These are phyloP conservation scores for Besnoitia besnoiti DNA, from an alignment of 169 alveolate genomes.

Conservation along the genomic window DNA sequence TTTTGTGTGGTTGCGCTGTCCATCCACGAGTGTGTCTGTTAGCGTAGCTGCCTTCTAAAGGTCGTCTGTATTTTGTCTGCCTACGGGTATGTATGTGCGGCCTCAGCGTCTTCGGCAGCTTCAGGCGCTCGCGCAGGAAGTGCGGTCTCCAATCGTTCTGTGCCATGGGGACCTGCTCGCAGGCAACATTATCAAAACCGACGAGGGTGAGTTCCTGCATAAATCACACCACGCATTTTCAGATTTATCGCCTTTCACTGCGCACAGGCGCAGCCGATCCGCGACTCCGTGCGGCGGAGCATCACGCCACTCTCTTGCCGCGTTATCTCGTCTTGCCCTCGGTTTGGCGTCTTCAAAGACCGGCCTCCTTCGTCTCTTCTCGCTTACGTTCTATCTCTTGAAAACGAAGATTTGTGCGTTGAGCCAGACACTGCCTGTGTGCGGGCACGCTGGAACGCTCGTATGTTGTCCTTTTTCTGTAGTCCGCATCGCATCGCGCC, in stretches of 20 bases:
- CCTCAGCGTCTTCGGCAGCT: conserved; percentile 8
- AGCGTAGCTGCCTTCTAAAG: not conserved
- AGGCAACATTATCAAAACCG: conserved; percentile 46
- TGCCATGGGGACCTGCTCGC: conserved; percentile 49
- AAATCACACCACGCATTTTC: too few species aligned
- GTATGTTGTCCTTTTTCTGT: not conserved
- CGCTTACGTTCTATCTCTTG: too few species aligned
- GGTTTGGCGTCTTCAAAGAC: too few species aligned
- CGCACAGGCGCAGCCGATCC: too few species aligned
- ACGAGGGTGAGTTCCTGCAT: conserved; percentile 36
- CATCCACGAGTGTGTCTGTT: not conserved
- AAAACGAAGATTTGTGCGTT: too few species aligned
- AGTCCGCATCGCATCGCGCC: not conserved
- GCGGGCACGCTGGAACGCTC: too few species aligned
- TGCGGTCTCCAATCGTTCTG: conserved; percentile 28
- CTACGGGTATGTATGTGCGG: not conserved
- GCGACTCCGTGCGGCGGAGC: too few species aligned
- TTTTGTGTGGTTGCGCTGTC: not conserved
- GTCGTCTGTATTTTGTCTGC: not conserved
- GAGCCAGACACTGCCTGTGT: too few species aligned
- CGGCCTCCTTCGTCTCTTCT: too few species aligned
- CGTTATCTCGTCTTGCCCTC: too few species aligned
- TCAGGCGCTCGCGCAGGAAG: not conserved
- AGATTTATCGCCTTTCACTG: too few species aligned
- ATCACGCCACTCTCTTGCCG: too few species aligned